Base-by-base conservation (phyloP, 1,139 yeast species). In the Taphrina communis region DNA sequence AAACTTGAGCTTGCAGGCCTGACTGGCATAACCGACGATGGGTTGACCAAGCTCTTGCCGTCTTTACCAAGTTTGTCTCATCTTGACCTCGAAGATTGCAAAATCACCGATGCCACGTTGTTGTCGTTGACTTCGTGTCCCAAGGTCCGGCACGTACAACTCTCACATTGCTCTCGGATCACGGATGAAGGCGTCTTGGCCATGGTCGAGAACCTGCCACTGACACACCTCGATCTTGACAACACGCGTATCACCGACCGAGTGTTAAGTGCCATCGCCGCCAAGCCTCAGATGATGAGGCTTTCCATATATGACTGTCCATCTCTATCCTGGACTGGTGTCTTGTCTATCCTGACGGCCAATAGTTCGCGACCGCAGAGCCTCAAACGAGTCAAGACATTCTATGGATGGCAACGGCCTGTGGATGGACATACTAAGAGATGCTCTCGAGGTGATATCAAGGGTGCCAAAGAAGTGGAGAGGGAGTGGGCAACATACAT, bases 11-110 rank as follows among this genome's bases (percentile, higher is more conserved):
- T 72, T 8, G 56, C 69, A 8, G 71, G 71, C 11, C 41, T 66
- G 9, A 31, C 66, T 5, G 21, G 41, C 17, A 9, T 72, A 36
- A 59, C 69, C 9, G 73, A 71, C 36, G 68, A 50, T 21, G 72
- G 70, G 4, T 19, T 72, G 19, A 21, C 36, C 9, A 48, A 57
- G n/a, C 58, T 72, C 17, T 31, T 72, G 50, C 69, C 58, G 17
- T 67, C 70, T 7, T 38, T 66, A 12, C 70, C 70, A 25, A 39
- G 52, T 11, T 52, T 72, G n/a, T 31, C 52, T 11, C 72, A 58
- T 50, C 51, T 72, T n/a, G 73, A 72, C 60, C 70, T 73, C 58
- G 73, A 72, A 48, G 69, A 65, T 31, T 65, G 71, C 46, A 41
- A 36, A 4, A 35, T 72, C 39, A 60, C 70, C 11, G 71, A 71